These are phyloP conservation scores for Sugiyamaella chiloensis DNA, from an alignment of 805 yeast genomes.

Conservation along the genomic window DNA sequence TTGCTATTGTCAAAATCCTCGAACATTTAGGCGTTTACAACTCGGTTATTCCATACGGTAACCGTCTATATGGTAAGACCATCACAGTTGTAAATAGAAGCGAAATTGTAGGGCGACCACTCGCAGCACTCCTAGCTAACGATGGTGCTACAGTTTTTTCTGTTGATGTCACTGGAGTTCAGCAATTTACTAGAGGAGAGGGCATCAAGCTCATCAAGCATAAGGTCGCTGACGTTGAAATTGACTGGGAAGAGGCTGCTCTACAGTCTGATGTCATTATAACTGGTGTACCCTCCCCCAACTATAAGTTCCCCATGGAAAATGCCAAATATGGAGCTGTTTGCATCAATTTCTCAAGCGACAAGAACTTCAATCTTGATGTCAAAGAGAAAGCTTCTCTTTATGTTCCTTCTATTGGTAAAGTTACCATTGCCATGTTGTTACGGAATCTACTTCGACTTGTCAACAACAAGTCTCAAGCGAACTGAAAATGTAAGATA, in stretches of 20 bases:
- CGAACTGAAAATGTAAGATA: too few species aligned
- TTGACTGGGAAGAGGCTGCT: slow-evolving; percentile 61
- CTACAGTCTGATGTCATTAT: slow-evolving; percentile 83
- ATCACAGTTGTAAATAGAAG: slow-evolving; percentile 88
- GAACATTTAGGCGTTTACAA: slow-evolving; percentile 90
- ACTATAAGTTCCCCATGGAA: slow-evolving; percentile 82
- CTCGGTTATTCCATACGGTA: slow-evolving; percentile 76
- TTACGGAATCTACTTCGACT: slow-evolving; percentile 83
- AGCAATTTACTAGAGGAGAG: slow-evolving; percentile 91
- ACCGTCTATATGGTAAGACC: slow-evolving; percentile 89
- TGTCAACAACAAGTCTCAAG: slow-evolving; percentile 51
- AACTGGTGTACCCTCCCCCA: slow-evolving; percentile 88
- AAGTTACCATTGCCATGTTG: slow-evolving; percentile 93
- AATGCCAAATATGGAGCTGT: slow-evolving; percentile 83
- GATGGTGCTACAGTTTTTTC: slow-evolving; percentile 97
- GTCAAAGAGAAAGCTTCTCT: slow-evolving; percentile 84
- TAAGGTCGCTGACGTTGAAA: slow-evolving; percentile 59
- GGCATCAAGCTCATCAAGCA: slow-evolving; percentile 80
- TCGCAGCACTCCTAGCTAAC: slow-evolving; percentile 92
- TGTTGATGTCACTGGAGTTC: slow-evolving; percentile 81
- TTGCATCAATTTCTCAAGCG: slow-evolving; percentile 84
- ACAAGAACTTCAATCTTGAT: slow-evolving; percentile 75
- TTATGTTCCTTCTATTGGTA: slow-evolving; percentile 94
- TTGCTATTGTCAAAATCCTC: slow-evolving; percentile 88
- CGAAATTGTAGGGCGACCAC: slow-evolving; percentile 95